These are phyloP conservation scores for Fusarium sulawesiense DNA, from an alignment of 2,329 filamentous ascomycete species.

Conservation along the genomic window DNA sequence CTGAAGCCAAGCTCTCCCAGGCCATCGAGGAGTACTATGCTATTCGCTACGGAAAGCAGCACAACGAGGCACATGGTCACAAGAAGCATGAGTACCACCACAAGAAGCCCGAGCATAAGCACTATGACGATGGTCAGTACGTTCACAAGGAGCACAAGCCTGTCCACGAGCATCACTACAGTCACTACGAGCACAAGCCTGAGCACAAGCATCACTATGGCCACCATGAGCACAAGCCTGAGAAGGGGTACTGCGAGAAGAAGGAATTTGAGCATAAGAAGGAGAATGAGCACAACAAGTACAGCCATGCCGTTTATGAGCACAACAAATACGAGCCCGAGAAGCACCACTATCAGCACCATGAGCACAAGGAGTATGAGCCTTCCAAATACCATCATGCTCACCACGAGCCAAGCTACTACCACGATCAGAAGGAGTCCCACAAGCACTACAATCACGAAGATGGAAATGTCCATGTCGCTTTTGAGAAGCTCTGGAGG, in stretches of 20 bases:
- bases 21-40: constrained; percentile 11
- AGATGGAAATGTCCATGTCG: neutral
- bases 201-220: neutral
- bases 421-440: neutral
- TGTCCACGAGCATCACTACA: too few species aligned
- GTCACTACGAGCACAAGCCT: neutral
- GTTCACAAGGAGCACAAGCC: neutral
- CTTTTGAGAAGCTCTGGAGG: constrained; percentile 12
- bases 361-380: neutral
- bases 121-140: neutral
- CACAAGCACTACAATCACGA: neutral
- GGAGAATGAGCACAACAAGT: neutral
- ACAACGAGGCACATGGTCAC: neutral
- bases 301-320: neutral
- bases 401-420: neutral
- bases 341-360: neutral
- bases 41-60: neutral
- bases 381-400: neutral
- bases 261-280: neutral
- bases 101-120: neutral
- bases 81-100: neutral
- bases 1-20: constrained; percentile 4
- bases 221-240: neutral
- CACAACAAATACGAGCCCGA: neutral
- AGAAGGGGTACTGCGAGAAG: neutral